Evolutionary conservation across 2,329 filamentous ascomycete species (phyloP), one percentile per base, ranked within the genome.

Genomic region (Purpureocillium lavendulum): DNA sequence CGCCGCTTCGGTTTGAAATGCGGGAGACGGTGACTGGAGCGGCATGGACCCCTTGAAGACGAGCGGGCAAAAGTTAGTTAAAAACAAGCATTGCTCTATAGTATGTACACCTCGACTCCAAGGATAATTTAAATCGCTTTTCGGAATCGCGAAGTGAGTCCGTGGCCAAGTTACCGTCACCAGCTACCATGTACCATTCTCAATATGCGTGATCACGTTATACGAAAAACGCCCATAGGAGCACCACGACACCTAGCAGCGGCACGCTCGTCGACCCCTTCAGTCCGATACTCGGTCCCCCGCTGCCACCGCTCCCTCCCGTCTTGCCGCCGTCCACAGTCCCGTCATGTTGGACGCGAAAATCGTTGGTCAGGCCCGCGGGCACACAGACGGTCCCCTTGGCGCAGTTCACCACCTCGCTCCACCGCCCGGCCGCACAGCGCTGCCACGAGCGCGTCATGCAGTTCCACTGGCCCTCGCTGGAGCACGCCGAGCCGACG

Each of bases 391-490:
- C 50, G 2, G 70, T 74, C 5, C 70, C 69, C 5, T 53, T 51
- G 0, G 70, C 61, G 42, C 62, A 64, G 30, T 61, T 43, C 54
- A 71, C 59, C n/a, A 61, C 59, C 1, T 44, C 54, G 44, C 63
- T 70, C 71, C 71, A 75, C 10, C 42, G 50, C 2, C 70, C 70
- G 9, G 58, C 53, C 3, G 66, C 68, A 48, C 71, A 75, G 21
- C 71, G 64, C 54, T 75, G 71, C 57, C 67, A 75, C 28, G 57
- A 60, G 15, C 47, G 55, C 1, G 58, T 61, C 58, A 75, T 66
- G 58, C 72, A 75, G 54, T 74, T 71, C 71, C 71, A 75, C 44
- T 66, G 63, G n/a, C 71, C 71, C 42, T 75, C 70, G 11, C 57
- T 49, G 10, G 56, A 53, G 52, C 71, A 75, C 4, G 53, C 46